Conservation (phyloP, 306 rosid genomes). For the Arachis stenosperma region DNA sequence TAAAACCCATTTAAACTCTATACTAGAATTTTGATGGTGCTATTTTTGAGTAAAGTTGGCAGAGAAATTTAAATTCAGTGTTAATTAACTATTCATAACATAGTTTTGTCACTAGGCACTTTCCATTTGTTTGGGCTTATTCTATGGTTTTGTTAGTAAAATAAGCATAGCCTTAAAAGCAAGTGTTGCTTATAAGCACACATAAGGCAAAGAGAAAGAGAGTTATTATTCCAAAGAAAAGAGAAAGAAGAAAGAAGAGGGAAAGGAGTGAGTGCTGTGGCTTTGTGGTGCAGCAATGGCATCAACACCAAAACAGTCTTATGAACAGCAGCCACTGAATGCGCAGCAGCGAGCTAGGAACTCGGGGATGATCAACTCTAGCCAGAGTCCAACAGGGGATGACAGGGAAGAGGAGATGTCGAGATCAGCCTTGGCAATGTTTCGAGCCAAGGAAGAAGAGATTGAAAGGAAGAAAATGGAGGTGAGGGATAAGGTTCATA, state of each 20-base stretch:
- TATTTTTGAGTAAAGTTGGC: slow-evolving; percentile 59
- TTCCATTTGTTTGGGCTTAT: slow-evolving; percentile 45
- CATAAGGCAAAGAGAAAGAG: slow-evolving; percentile 54
- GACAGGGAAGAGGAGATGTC: slow-evolving; percentile 86
- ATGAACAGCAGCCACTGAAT: slow-evolving; percentile 57
- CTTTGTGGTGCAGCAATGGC: slow-evolving; percentile 62
- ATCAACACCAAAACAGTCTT: slow-evolving; percentile 57
- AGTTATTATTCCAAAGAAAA: slow-evolving; percentile 59
- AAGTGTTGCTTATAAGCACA: slow-evolving; percentile 62
- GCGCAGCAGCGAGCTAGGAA: slow-evolving; percentile 50
- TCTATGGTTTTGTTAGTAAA: slow-evolving; percentile 50
- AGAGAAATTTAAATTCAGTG: slow-evolving; percentile 38
- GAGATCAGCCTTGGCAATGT: slow-evolving; percentile 73
- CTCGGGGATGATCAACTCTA: slow-evolving; percentile 54
- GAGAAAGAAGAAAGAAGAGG: slow-evolving; percentile 32
- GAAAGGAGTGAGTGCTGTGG: slow-evolving; percentile 37
- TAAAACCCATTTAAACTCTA: slow-evolving; percentile 36
- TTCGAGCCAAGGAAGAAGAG: slow-evolving; percentile 86
- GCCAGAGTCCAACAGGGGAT: slow-evolving; percentile 64
- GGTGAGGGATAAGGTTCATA: slow-evolving; percentile 78
- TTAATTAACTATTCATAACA: slow-evolving; percentile 30
- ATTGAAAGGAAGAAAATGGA: slow-evolving; percentile 86
- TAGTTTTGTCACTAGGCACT: slow-evolving; percentile 29
- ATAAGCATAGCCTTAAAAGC: slow-evolving; percentile 63
- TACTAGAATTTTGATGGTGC: slow-evolving; percentile 32